Percentiles rank a stretch among this genome's conserved stretches.
These are phyloP conservation scores for Trichoderma breve DNA, from an alignment of 2,329 filamentous ascomycete species.

Conservation along the genomic window DNA sequence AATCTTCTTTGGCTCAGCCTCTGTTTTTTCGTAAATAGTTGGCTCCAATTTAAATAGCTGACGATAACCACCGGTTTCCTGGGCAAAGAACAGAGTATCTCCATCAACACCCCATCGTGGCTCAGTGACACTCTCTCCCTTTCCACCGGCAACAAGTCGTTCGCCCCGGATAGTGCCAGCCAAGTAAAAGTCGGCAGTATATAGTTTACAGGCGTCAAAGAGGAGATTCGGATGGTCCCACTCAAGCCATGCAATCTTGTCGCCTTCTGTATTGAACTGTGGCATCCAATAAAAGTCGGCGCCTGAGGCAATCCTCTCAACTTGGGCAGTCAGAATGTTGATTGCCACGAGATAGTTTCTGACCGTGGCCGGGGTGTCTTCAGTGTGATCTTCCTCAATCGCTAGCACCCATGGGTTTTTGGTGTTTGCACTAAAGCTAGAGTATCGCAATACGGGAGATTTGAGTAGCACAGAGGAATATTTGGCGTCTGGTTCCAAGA, in stretches of 20 bases:
- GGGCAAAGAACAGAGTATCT: constrained; percentile 43
- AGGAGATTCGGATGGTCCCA: constrained; percentile 56
- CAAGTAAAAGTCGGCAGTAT: constrained; percentile 41
- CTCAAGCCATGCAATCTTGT: constrained; percentile 50
- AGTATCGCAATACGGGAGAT: constrained; percentile 40
- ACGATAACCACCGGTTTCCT: constrained; percentile 46
- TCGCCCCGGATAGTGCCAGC: constrained; percentile 33
- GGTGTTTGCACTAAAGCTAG: constrained; percentile 46
- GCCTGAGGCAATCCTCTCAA: constrained; percentile 40
- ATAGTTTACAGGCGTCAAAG: constrained; percentile 47
- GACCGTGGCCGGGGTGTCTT: constrained; percentile 34
- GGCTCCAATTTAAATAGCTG: constrained; percentile 42
- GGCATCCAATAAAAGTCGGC: constrained; percentile 55
- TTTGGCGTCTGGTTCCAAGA: constrained; percentile 40
- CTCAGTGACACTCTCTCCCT: constrained; percentile 45
- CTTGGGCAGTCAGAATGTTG: constrained; percentile 40
- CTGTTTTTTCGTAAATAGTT: constrained; percentile 20
- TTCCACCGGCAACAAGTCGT: constrained; percentile 41
- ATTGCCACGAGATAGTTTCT: constrained; percentile 41
- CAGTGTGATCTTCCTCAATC: constrained; percentile 50
- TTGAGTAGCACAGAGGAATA: constrained; percentile 35
- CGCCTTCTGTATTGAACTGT: constrained; percentile 47
- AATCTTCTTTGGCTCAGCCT: constrained; percentile 30
- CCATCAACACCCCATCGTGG: constrained; percentile 52
- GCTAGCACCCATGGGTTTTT: constrained; percentile 45